phyloP scores from a whole-genome alignment of 768 basidiomycete genomes.

The Austroboletus eburneus region DNA sequence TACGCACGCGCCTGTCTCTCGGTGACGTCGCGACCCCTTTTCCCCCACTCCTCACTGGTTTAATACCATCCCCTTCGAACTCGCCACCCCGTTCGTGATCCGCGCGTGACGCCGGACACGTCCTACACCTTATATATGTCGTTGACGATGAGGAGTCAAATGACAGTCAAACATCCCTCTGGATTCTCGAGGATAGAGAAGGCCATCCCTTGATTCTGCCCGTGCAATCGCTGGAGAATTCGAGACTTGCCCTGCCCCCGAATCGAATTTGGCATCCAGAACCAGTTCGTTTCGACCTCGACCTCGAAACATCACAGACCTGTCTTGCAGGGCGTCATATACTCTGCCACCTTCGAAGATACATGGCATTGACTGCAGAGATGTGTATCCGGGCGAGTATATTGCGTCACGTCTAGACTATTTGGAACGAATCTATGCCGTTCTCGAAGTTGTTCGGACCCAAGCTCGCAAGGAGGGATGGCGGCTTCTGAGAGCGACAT shows the following conservation, averaged over 20 bases:
- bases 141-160: conserved; percentile 29
- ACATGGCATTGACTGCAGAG: conserved; percentile 1
- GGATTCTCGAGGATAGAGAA: conserved; percentile 26
- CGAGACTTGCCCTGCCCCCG: background rate
- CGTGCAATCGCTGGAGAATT: background rate
- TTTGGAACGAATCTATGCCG: conserved; percentile 38
- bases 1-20: too few species aligned
- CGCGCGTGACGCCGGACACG: too few species aligned
- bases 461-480: conserved; percentile 40
- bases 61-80: too few species aligned
- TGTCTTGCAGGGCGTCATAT: background rate
- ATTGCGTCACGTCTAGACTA: conserved; percentile 14
- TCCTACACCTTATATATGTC: conserved; percentile 26
- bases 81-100: too few species aligned
- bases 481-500: conserved; percentile 33
- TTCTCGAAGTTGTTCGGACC: conserved; percentile 39
- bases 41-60: too few species aligned
- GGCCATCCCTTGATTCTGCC: conserved; percentile 7
- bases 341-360: conserved; percentile 1
- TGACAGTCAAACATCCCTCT: conserved; percentile 21
- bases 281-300: conserved; percentile 26
- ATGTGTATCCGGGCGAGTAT: conserved; percentile 9
- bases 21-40: too few species aligned
- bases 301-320: conserved; percentile 15
- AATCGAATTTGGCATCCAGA: conserved; percentile 17